Base-by-base conservation (phyloP, 2,329 filamentous ascomycete species). In the Elsinoe ampelina region DNA sequence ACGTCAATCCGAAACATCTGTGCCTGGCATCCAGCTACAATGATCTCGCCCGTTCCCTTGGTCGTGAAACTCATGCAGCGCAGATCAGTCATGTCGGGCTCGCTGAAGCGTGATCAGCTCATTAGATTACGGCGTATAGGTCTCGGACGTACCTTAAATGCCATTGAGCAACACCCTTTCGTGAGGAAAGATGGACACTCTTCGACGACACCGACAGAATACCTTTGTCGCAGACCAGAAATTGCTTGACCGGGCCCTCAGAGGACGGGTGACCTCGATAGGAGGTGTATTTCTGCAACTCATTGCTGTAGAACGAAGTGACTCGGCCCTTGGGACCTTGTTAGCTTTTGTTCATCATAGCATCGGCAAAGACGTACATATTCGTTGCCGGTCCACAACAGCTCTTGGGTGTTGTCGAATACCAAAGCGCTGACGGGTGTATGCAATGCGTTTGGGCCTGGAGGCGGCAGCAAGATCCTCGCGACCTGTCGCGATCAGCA, bases 41-140 rank as follows among this genome's bases (percentile, higher is more conserved):
- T 75, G 58, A 98, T 85, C 66, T 95, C 87, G 12, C 82, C 80
- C 22, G 87, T 88, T 7, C 86, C 86, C 66, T 90, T 90, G 26
- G 88, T 90, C 1, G 89, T 95, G 68, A 95, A 96, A 69, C 87
- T 92, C 90, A 97, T 97, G 71, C 93, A 97, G 64, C 84, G 83
- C 61, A 98, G 75, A 67, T 96, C 89, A 61, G 80, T 83, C 85
- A 97, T 95, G 57, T 86, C 85, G 26, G 83, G 76, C 66, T 83
- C 79, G 61, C 85, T 87, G 61, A 6, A n/a, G 13, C 2, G 17
- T 10, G 8, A 7, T 54, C 35, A 59, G 59, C 10, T 19, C 26
- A 10, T 19, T 17, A 12, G 13, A 22, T 8, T 3, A 15, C 32
- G 20, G 2, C 11, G 36, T 48, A 20, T 22, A 20, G n/a, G 34